Evolutionary conservation across 345 rosid species (phyloP).

Genomic region (Limnanthes douglasii): DNA sequence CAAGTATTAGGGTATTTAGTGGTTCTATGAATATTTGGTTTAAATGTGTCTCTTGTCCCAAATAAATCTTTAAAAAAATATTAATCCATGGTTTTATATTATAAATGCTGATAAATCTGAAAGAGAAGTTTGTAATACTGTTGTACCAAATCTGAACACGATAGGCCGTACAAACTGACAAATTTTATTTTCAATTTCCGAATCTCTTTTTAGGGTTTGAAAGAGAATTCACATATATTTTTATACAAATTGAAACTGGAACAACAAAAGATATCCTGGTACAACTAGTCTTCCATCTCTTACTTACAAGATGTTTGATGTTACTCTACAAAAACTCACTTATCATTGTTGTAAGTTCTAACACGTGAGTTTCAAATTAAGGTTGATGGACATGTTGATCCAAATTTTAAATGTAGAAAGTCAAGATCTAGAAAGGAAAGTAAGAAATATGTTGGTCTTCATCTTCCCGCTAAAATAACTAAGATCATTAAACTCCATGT

Average conservation of each 20-base stretch:
- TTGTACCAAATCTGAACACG: slow-evolving; percentile 13
- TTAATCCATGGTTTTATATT: slow-evolving; percentile 37
- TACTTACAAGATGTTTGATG: slow-evolving; percentile 23
- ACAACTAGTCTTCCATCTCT: slow-evolving; percentile 18
- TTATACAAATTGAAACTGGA: slow-evolving; percentile 27
- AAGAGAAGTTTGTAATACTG: slow-evolving; percentile 16
- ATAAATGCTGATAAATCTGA: slow-evolving; percentile 21
- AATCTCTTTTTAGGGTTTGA: slow-evolving; percentile 13
- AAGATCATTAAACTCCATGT: slow-evolving; percentile 69
- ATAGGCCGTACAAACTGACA: slow-evolving; percentile 17
- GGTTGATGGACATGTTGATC: slow-evolving; percentile 84
- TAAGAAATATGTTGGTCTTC: slow-evolving; percentile 54
- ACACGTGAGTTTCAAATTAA: slow-evolving; percentile 80
- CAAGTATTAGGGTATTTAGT: slow-evolving; percentile 68
- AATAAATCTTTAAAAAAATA: slow-evolving; percentile 62
- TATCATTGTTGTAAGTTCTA: slow-evolving; percentile 48
- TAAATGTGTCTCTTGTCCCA: slow-evolving; percentile 34
- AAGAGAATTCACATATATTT: slow-evolving; percentile 18
- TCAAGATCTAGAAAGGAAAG: slow-evolving; percentile 63
- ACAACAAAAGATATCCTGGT: slow-evolving; percentile 17
- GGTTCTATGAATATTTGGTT: slow-evolving; percentile 65
- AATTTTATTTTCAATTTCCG: slow-evolving; percentile 17
- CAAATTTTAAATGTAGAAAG: slow-evolving; percentile 80
- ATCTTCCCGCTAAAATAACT: slow-evolving; percentile 39
- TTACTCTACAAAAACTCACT: slow-evolving; percentile 47